Conservation (phyloP, 192 early-diverging fungal genomes). For the Martensiomyces pterosporus region DNA sequence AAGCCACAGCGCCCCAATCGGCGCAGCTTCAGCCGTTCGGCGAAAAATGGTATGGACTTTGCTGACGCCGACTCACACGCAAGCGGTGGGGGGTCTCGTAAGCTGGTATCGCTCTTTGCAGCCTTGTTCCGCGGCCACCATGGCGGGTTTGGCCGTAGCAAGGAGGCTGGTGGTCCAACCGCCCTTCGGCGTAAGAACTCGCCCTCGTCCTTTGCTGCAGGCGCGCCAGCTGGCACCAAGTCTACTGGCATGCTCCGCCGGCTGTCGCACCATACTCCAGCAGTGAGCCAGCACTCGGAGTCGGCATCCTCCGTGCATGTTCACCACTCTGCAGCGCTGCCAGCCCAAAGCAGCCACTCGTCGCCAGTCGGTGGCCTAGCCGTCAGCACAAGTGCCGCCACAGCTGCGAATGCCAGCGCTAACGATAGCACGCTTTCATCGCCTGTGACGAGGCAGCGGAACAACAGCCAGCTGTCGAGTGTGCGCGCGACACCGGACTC, state of each 20-base stretch:
- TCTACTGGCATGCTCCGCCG: conserved; percentile 28
- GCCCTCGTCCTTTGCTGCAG: conserved; percentile 32
- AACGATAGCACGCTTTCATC: conserved; percentile 25
- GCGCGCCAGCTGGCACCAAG: conserved; percentile 13
- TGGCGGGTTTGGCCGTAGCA: conserved; percentile 17
- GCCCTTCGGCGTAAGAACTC: conserved; percentile 37
- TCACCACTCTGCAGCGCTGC: no score
- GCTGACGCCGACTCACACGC: conserved; percentile 22
- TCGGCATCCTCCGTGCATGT: background rate
- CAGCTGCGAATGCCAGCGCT: conserved; percentile 11
- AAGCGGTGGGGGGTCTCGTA: conserved; percentile 47
- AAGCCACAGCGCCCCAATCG: conserved; percentile 49
- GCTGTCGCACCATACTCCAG: conserved; percentile 13
- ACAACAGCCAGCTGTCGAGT: conserved; percentile 42
- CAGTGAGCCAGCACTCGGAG: background rate
- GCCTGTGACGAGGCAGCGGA: conserved; percentile 33
- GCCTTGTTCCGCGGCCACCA: conserved; percentile 56
- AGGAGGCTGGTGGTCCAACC: conserved; percentile 17
- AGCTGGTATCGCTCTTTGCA: conserved; percentile 71
- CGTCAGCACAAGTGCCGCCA: conserved; percentile 5
- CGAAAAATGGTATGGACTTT: conserved; percentile 12
- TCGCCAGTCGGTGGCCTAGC: background rate
- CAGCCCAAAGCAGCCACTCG: no score
- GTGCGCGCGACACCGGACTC: conserved; percentile 31
- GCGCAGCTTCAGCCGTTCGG: conserved; percentile 36